Evolutionary conservation across 202 grass and related monocot genomes (phyloP), one percentile per base, ranked within the genome.

Genomic region (Brachypodium distachyon): DNA sequence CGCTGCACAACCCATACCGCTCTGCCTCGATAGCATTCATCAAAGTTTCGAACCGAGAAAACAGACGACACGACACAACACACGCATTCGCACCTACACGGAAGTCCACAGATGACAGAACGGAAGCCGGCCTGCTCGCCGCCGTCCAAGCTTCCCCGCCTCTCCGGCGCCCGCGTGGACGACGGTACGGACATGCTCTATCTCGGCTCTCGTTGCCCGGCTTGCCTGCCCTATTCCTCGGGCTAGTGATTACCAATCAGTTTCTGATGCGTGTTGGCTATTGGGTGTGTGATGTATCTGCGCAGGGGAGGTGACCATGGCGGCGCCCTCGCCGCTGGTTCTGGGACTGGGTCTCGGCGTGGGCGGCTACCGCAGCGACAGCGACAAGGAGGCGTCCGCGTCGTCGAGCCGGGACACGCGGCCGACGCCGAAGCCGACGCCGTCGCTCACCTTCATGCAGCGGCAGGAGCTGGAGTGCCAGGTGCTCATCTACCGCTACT

Each of bases 401-500:
- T 32, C 14, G 28, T n/a, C n/a, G n/a, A n/a, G n/a, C n/a, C n/a
- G n/a, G n/a, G n/a, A n/a, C n/a, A 58, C 51, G 21, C 17, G 3
- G 9, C 16, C 49, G 32, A 49, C 41, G 16, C 33, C 9, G 41
- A n/a, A n/a, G 28, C 25, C 7, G 64, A 14, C 38, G 60, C 27
- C 87, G 13, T 39, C 55, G 33, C 82, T 87, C 75, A 90, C 90
- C 36, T 93, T 93, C 67, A 87, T 90, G 90, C 90, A 90, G 81
- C 33, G 81, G 46, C 87, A 90, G 52, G 90, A 93, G 68, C 77
- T 90, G 67, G 87, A 93, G 81, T 84, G 85, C 62, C 90, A 93
- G 79, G 90, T 88, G 64, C 87, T 93, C 54, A 93, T 93, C 81
- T 93, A 87, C 77, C 88, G 89, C 77, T 93, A 90, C 87, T 85